A percentile compares a stretch with the other conserved stretches of the same genome.
Conservation (phyloP, 768 basidiomycete species). For the Holtermanniella nyarrowii region DNA sequence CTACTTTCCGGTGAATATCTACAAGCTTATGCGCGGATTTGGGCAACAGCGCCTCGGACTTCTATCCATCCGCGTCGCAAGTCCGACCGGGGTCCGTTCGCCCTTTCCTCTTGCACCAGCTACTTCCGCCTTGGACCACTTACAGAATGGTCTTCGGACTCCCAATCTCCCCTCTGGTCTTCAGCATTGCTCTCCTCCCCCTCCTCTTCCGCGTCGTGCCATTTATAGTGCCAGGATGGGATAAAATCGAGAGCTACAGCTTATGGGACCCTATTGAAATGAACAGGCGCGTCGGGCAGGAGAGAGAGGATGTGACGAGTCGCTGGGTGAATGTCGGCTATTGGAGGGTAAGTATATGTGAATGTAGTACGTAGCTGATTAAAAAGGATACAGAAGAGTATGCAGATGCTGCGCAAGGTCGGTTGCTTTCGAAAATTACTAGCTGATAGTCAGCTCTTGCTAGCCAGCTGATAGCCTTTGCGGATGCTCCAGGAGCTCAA, state of each 20-base stretch:
- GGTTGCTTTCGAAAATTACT: not conserved
- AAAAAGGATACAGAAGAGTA: constrained; percentile 16
- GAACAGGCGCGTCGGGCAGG: constrained; percentile 6
- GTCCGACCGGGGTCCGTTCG: no score
- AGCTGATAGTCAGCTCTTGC: constrained; percentile 10
- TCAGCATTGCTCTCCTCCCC: constrained; percentile 3
- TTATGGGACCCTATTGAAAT: constrained; percentile 12
- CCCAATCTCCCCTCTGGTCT: not conserved
- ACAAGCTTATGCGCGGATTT: no score
- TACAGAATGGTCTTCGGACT: not conserved
- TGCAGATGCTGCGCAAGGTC: constrained; percentile 15
- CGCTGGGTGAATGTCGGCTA: constrained; percentile 31
- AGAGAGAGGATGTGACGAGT: constrained; percentile 1
- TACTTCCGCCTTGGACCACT: no score
- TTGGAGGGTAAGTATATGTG: constrained; percentile 20
- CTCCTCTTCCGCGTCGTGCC: constrained; percentile 9
- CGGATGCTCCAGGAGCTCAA: constrained; percentile 9
- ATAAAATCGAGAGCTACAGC: constrained; percentile 17
- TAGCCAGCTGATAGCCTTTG: constrained; percentile 18
- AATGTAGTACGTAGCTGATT: not conserved
- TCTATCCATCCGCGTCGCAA: no score
- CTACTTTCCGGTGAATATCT: no score
- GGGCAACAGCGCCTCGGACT: no score
- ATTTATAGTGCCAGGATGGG: constrained; percentile 5
- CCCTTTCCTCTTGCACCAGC: no score